Percentiles rank a stretch among this genome's conserved stretches.
Conservation (phyloP, 192 early-diverging fungal genomes). For the Pilobolus umbonatus region DNA sequence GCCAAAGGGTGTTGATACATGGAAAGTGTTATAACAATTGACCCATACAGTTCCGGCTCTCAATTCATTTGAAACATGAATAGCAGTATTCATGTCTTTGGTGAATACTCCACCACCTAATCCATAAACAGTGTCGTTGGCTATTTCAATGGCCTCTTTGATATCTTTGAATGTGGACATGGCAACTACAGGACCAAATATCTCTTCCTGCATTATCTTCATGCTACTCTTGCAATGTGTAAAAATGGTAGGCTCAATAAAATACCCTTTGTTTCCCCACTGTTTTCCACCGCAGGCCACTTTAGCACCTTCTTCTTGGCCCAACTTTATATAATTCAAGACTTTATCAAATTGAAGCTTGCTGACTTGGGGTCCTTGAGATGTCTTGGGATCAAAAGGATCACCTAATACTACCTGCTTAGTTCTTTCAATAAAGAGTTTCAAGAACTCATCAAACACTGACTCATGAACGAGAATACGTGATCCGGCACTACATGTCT, state of each 20-base stretch:
- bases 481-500: slow-evolving; percentile 75
- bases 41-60: slow-evolving; percentile 47
- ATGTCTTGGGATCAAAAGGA: slow-evolving; percentile 52
- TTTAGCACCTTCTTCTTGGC: slow-evolving; percentile 55
- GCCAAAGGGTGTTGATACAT: slow-evolving; percentile 49
- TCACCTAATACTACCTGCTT: slow-evolving; percentile 62
- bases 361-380: slow-evolving; percentile 72
- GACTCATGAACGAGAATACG: slow-evolving; percentile 71
- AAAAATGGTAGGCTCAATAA: slow-evolving; percentile 75
- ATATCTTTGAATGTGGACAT: slow-evolving; percentile 68
- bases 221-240: slow-evolving; percentile 50
- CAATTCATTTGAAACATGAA: slow-evolving; percentile 43
- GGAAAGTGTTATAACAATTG: slow-evolving; percentile 21
- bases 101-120: slow-evolving; percentile 75
- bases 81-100: slow-evolving; percentile 50
- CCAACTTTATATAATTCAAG: slow-evolving; percentile 55
- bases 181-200: slow-evolving; percentile 81
- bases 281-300: slow-evolving; percentile 52
- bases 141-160: slow-evolving; percentile 66
- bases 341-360: slow-evolving; percentile 56
- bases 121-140: slow-evolving; percentile 72
- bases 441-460: slow-evolving; percentile 67
- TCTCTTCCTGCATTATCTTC: slow-evolving; percentile 67
- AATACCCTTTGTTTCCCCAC: slow-evolving; percentile 67
- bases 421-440: slow-evolving; percentile 46